Conservation (phyloP, 73 alveolate genomes). For the Paramecium primaurelia region DNA sequence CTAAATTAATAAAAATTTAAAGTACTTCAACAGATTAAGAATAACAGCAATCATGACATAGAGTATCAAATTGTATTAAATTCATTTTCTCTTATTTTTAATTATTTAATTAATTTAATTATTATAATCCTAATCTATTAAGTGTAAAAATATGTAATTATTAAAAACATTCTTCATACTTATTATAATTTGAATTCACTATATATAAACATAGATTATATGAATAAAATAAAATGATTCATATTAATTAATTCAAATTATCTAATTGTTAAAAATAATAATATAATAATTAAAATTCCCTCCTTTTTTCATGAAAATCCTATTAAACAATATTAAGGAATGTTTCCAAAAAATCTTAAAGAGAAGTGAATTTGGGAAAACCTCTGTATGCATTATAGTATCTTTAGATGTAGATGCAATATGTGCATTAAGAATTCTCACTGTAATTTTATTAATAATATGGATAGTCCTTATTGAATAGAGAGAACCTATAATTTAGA, state of each 20-base stretch:
- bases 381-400: constrained; percentile 34
- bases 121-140: background rate
- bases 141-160: background rate
- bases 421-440: constrained; percentile 31
- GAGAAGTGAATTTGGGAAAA: constrained; percentile 42
- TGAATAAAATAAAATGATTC: background rate
- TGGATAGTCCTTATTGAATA: background rate
- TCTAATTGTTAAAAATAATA: background rate
- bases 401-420: constrained; percentile 21
- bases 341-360: background rate
- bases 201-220: background rate
- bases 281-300: background rate
- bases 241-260: background rate
- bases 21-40: background rate
- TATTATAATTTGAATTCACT: no score
- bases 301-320: constrained; percentile 2
- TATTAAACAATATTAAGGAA: constrained; percentile 27
- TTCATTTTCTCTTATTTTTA: background rate
- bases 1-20: background rate
- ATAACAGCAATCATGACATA: background rate
- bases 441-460: background rate
- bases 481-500: constrained; percentile 17
- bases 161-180: background rate
- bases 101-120: background rate
- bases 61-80: background rate